phyloP scores from a whole-genome alignment of 306 rosid genomes.

The Leucaena leucocephala region DNA sequence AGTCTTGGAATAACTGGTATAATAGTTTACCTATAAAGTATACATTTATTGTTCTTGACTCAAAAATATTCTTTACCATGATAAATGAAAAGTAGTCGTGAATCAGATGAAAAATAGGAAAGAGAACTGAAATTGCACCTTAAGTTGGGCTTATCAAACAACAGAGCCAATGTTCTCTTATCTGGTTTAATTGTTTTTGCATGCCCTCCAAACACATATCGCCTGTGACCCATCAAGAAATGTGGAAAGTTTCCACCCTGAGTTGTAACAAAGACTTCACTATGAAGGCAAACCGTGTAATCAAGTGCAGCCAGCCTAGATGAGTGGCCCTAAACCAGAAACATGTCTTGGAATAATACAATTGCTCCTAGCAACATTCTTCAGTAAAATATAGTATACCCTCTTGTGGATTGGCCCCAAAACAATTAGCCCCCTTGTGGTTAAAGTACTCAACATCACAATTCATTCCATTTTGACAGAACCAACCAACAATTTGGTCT shows the following conservation, averaged over 20 bases:
- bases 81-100: neutral
- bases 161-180: slow-evolving; percentile 77
- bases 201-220: slow-evolving; percentile 84
- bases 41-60: neutral
- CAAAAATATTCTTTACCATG: slow-evolving; percentile 8
- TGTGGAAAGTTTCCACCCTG: slow-evolving; percentile 99
- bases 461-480: neutral
- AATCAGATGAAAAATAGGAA: slow-evolving; percentile 4
- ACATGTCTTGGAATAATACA: slow-evolving; percentile 31
- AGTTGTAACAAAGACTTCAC: slow-evolving; percentile 96
- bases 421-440: neutral
- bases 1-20: neutral
- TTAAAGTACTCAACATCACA: neutral
- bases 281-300: slow-evolving; percentile 89
- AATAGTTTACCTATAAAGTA: neutral
- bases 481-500: neutral
- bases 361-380: neutral
- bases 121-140: slow-evolving; percentile 53
- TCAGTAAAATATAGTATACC: neutral
- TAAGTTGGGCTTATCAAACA: slow-evolving; percentile 73
- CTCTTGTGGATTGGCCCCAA: neutral
- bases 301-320: slow-evolving; percentile 99
- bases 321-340: slow-evolving; percentile 83
- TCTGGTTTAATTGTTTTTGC: slow-evolving; percentile 93
- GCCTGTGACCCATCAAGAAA: slow-evolving; percentile 95